These are phyloP conservation scores for Aspergillus sp. DNA, from an alignment of 2,329 filamentous ascomycete species.

Conservation along the genomic window DNA sequence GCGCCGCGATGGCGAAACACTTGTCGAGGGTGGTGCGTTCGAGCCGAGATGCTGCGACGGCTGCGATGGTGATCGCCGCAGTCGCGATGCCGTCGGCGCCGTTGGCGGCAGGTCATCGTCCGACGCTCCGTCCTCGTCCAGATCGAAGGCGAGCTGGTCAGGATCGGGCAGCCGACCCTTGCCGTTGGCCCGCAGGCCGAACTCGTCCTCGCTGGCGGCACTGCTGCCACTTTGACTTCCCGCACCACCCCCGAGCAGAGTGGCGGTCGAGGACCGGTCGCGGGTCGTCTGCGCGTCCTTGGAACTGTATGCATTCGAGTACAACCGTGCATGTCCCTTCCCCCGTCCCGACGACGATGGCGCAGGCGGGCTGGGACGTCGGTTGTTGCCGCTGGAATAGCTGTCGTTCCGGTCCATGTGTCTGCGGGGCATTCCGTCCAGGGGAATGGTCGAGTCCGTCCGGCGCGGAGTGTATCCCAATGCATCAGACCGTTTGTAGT, in stretches of 20 bases:
- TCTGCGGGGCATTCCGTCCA: conserved; percentile 48
- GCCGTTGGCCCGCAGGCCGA: conserved; percentile 39
- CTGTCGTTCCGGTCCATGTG: conserved; percentile 41
- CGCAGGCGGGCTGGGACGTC: conserved; percentile 50
- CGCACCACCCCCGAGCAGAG: conserved; percentile 46
- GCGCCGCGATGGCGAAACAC: conserved; percentile 30
- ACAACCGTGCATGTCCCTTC: conserved; percentile 49
- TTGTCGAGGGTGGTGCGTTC: conserved; percentile 17
- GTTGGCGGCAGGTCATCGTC: conserved; percentile 63
- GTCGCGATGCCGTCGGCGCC: conserved; percentile 37
- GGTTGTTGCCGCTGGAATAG: conserved; percentile 58
- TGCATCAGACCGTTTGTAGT: conserved; percentile 76
- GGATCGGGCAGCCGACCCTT: conserved; percentile 36
- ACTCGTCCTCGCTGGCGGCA: conserved; percentile 50
- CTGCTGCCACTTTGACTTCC: conserved; percentile 46
- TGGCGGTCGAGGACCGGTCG: conserved; percentile 47
- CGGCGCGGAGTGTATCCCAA: conserved; percentile 74
- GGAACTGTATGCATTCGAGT: conserved; percentile 48
- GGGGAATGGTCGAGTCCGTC: conserved; percentile 58
- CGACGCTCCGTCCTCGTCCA: conserved; percentile 40
- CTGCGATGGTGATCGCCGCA: conserved; percentile 39
- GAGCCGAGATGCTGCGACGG: conserved; percentile 25
- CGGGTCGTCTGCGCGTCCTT: conserved; percentile 45
- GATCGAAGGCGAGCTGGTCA: conserved; percentile 35
- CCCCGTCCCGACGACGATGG: conserved; percentile 30